Evolutionary conservation across 2,329 filamentous ascomycete genomes (phyloP), one percentile per base, ranked within the genome.

Genomic region (Fusarium sp.): DNA sequence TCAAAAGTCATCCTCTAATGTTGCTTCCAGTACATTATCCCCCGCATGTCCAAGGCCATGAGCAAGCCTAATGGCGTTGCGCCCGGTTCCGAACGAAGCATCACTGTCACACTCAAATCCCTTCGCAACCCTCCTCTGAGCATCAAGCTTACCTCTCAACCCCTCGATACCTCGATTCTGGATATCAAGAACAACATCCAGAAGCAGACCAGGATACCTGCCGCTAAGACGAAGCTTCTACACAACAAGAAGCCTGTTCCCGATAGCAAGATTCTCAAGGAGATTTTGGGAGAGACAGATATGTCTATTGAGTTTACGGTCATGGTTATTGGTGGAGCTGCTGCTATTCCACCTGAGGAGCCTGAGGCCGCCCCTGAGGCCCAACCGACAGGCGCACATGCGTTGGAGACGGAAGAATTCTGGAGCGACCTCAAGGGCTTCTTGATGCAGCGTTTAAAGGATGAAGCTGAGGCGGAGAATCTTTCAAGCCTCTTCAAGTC

Each of bases 361-460:
- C 67, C 73, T n/a, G 75, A 81, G 50, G 82, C 78, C 34, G 51
- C 67, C 18, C 69, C 70, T 6, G 65, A 72, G 16, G 62, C 58
- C 6, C 56, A 65, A 46, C 58, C 75, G 10, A 69, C 84, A n/a
- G 89, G 86, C 70, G 87, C 86, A 34, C 86, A 87, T 28, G 85
- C 91, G 21, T 77, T 97, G 69, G 82, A 88, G 75, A 91, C 88
- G 14, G 88, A 91, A 9, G 89, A 86, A 58, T 99, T 99, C 77
- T 99, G 96, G 96, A 81, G 81, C 11, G 96, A 98, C 82, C 80
- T 99, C 68, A 89, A 89, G 76, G 91, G 88, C 0, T 98, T 95
- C 79, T 78, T 99, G 78, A 82, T 89, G 76, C 92, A 94, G 82
- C 88, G 93, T 77, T 81, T 97, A 74, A 89, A 91, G 79, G 91